A percentile compares a stretch with the other conserved stretches of the same genome.
phyloP scores from a whole-genome alignment of 768 basidiomycete species.

The Lactarius evosmus region DNA sequence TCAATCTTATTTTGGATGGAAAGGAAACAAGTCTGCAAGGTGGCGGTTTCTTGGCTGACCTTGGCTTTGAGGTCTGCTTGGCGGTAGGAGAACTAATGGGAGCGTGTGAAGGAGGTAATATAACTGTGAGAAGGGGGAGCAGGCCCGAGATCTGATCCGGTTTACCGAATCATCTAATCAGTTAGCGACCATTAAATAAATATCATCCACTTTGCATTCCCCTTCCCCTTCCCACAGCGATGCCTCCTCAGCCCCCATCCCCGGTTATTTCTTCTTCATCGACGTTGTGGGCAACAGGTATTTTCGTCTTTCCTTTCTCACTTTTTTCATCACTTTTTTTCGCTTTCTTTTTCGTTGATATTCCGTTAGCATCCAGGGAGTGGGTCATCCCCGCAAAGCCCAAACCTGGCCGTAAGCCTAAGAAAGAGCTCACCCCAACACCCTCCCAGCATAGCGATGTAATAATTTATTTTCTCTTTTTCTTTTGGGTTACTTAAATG shows the following conservation, averaged over 20 bases:
- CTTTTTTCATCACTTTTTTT: slow-evolving; percentile 9
- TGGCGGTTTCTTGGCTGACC: background rate
- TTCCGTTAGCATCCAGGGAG: slow-evolving; percentile 70
- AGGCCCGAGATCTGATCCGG: slow-evolving; percentile 12
- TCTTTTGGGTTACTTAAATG: slow-evolving; percentile 22
- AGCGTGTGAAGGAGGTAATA: background rate
- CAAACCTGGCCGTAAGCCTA: slow-evolving; percentile 85
- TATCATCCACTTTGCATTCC: slow-evolving; percentile 2
- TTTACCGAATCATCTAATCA: slow-evolving; percentile 45
- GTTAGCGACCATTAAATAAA: slow-evolving; percentile 36
- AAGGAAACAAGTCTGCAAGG: background rate
- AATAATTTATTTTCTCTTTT: slow-evolving; percentile 29
- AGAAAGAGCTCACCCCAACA: slow-evolving; percentile 52
- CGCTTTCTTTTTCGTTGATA: slow-evolving; percentile 18
- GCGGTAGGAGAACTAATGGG: background rate
- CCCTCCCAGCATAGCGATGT: slow-evolving; percentile 51
- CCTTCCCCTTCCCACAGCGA: slow-evolving; percentile 21
- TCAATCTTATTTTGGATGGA: background rate
- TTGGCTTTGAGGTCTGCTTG: background rate
- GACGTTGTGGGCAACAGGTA: slow-evolving; percentile 76
- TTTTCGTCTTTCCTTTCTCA: slow-evolving; percentile 20
- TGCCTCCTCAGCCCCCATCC: slow-evolving; percentile 28
- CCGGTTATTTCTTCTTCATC: slow-evolving; percentile 43
- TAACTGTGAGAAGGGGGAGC: slow-evolving; percentile 17
- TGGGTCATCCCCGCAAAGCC: slow-evolving; percentile 87